A percentile compares a stretch with the other conserved stretches of the same genome.
Evolutionary conservation across 805 yeast species (phyloP).

Genomic region (Saccharomyces paradoxus): DNA sequence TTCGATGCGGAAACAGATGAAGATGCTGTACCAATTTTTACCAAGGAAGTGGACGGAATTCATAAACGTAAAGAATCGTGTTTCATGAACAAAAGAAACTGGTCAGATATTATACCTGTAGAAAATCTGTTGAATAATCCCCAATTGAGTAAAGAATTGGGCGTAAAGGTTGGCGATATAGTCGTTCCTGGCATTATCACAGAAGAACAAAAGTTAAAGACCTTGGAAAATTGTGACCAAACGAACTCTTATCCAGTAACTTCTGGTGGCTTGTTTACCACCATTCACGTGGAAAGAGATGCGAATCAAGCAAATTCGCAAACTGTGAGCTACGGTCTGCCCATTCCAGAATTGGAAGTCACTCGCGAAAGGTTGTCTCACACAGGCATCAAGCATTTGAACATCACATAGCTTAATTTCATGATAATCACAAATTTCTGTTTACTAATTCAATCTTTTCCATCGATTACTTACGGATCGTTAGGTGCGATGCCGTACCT

Average conservation of each 20-base stretch:
- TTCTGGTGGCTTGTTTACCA: slow-evolving; percentile 52
- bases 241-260: slow-evolving; percentile 55
- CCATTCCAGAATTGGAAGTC: slow-evolving; percentile 53
- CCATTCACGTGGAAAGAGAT: slow-evolving; percentile 67
- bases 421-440: background rate
- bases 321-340: slow-evolving; percentile 58
- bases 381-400: slow-evolving; percentile 23
- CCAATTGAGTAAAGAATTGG: slow-evolving; percentile 8
- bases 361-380: slow-evolving; percentile 22
- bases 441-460: background rate
- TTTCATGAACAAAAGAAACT: slow-evolving; percentile 61
- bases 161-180: slow-evolving; percentile 11
- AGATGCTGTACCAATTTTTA: slow-evolving; percentile 70
- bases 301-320: slow-evolving; percentile 38
- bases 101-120: slow-evolving; percentile 58
- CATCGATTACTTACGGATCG: background rate
- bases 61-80: slow-evolving; percentile 34
- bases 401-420: background rate
- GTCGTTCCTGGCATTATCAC: slow-evolving; percentile 25
- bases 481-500: background rate
- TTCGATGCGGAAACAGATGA: slow-evolving; percentile 62
- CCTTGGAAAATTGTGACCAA: slow-evolving; percentile 26
- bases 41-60: slow-evolving; percentile 47
- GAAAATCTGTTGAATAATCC: slow-evolving; percentile 29
- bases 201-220: slow-evolving; percentile 1